Evolutionary conservation across 2,329 filamentous ascomycete genomes (phyloP), one percentile per base, ranked within the genome.

Genomic region (Xylariaceae sp.): DNA sequence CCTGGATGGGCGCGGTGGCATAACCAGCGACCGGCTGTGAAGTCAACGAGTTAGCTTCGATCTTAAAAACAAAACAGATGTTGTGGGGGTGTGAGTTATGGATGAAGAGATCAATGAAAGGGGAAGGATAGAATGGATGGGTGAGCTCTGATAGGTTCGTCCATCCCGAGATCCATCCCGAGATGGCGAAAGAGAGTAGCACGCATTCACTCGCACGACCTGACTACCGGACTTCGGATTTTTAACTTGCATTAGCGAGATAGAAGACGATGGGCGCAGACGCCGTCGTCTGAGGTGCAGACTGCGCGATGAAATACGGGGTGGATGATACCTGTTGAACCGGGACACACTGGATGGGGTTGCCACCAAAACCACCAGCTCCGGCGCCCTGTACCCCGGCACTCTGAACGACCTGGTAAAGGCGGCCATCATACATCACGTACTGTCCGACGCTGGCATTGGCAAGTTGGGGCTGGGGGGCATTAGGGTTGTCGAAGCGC

Each of bases 401-500:
- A 18, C 18, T 21, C 21, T 37, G 32, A 26, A 53, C 47, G 40
- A 55, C 50, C 42, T 50, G 50, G 50, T 60, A 62, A 44, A 52
- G 7, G 7, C 50, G 51, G 19, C 60, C 60, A 9, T 55, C 45
- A 18, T 60, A 54, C 23, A 69, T 67, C 64, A 75, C 71, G 70
- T 58, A 63, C 44, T 62, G 59, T 69, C 69, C 66, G 65, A 57
- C 64, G 12, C 3, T 37, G 6, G 3, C 32, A 10, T 37, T 37
- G 32, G 5, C 32, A 10, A 16, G 12, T 16, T 14, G 32, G 9
- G 32, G 12, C 12, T 14, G 32, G 9, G 32, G 9, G 20, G 21
- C 52, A 2, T 49, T 47, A n/a, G 52, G 51, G 10, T 6, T 42
- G 64, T 85, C 82, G 62, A 74, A 76, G 43, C 81, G 82, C 59